phyloP scores from a whole-genome alignment of 257 asterid genomes.

The Solanum dulcamara region DNA sequence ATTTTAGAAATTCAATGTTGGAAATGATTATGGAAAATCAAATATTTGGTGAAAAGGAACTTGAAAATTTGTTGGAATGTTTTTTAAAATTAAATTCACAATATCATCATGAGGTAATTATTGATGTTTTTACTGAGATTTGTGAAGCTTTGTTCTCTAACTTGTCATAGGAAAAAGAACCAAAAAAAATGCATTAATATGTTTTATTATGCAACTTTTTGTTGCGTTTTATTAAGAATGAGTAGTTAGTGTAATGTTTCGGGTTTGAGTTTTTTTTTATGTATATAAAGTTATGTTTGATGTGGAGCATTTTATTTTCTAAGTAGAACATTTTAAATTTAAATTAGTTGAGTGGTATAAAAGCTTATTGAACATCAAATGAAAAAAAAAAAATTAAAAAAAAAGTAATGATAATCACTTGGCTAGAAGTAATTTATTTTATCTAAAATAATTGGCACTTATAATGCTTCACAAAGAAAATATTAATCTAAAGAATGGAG shows the following conservation, averaged over 20 bases:
- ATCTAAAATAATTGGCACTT: not conserved
- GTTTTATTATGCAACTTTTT: not conserved
- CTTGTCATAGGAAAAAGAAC: not conserved
- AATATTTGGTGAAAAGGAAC: conserved; percentile 24
- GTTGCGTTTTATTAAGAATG: not conserved
- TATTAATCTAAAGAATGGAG: not conserved
- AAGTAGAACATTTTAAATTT: rapidly evolving
- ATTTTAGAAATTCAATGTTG: conserved; percentile 46
- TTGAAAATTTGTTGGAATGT: conserved; percentile 34
- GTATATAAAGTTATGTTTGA: not conserved
- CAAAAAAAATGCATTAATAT: not conserved
- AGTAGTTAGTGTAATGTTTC: not conserved
- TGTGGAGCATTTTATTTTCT: not conserved
- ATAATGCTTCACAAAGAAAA: not conserved
- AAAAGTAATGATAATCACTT: not conserved
- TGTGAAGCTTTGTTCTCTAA: conserved; percentile 27
- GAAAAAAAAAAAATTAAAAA: not conserved
- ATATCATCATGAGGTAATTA: conserved; percentile 35
- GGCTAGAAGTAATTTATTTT: not conserved
- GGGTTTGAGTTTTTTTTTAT: not conserved
- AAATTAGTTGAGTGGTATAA: not conserved
- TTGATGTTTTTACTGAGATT: conserved; percentile 40
- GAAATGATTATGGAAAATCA: conserved; percentile 50
- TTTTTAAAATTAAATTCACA: conserved; percentile 34
- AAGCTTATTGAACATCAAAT: not conserved